Conservation (phyloP, 1,284 basidiomycete genomes). For the Tilletia horrida region DNA sequence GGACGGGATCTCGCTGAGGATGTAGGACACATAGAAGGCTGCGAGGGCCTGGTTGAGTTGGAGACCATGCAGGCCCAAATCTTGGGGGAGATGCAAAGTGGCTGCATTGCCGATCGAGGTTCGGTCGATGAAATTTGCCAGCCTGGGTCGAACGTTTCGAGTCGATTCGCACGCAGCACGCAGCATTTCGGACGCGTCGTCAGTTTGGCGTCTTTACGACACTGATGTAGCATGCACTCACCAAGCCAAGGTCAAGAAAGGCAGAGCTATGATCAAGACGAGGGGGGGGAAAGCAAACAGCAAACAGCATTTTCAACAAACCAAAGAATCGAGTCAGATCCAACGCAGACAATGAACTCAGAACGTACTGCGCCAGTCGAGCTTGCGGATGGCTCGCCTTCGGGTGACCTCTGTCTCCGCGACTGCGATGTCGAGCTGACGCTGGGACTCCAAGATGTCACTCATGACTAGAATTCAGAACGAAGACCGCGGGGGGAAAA, state of each 20-base stretch:
- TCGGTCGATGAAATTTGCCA: conserved; percentile 23
- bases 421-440: not conserved
- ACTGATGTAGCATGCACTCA: conserved; percentile 1
- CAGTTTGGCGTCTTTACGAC: too few species aligned
- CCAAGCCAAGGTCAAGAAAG: conserved; percentile 12
- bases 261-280: not conserved
- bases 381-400: conserved; percentile 23
- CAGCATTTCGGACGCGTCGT: too few species aligned
- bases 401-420: conserved; percentile 18
- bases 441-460: not conserved
- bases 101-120: conserved; percentile 42
- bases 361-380: conserved; percentile 10
- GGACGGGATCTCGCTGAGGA: conserved; percentile 46
- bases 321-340: too few species aligned
- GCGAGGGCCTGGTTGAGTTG: conserved; percentile 47
- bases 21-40: conserved; percentile 55
- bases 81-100: conserved; percentile 44
- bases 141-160: not conserved
- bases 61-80: conserved; percentile 35
- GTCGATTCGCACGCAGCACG: not conserved
- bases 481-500: too few species aligned
- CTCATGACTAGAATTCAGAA: too few species aligned
- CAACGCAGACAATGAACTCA: not conserved
- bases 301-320: too few species aligned
- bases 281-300: too few species aligned